These are phyloP conservation scores for Lachancea cidri DNA, from an alignment of 805 yeast species.

Conservation along the genomic window DNA sequence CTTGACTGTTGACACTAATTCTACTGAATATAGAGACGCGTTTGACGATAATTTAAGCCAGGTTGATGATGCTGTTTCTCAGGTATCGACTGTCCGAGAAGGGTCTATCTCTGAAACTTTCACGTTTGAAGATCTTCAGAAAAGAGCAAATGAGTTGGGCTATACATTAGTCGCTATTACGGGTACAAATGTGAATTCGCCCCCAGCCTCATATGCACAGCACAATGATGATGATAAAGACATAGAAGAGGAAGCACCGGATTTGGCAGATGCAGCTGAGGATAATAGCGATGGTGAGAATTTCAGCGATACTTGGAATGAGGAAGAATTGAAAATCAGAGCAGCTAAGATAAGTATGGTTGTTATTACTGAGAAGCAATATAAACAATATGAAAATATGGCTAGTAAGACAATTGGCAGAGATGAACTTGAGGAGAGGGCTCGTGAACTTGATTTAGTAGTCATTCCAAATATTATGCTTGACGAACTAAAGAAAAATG, in stretches of 20 bases:
- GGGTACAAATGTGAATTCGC: too few species aligned
- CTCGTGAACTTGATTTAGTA: background rate
- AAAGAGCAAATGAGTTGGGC: slow-evolving; percentile 14
- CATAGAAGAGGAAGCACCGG: slow-evolving; percentile 2
- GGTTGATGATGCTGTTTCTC: slow-evolving; percentile 7
- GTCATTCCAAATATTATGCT: background rate
- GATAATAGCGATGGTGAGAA: slow-evolving; percentile 3
- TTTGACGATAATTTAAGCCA: background rate
- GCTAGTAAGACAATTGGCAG: background rate
- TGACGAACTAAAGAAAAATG: background rate
- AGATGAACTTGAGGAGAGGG: background rate
- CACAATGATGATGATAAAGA: background rate
- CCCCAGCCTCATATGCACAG: too few species aligned
- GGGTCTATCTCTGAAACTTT: background rate
- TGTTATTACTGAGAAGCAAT: slow-evolving; percentile 11
- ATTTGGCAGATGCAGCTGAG: background rate
- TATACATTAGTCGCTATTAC: slow-evolving; percentile 16
- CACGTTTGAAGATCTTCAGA: slow-evolving; percentile 9
- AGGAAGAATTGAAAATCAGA: slow-evolving; percentile 17
- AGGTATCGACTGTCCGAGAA: slow-evolving; percentile 10
- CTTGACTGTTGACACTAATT: slow-evolving; percentile 2
- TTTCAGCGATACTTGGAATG: background rate
- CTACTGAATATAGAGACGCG: slow-evolving; percentile 8
- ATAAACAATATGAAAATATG: slow-evolving; percentile 6
- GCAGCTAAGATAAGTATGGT: slow-evolving; percentile 24